Conservation (phyloP, 2,329 filamentous ascomycete genomes). For the Cladosporium colombiae region DNA sequence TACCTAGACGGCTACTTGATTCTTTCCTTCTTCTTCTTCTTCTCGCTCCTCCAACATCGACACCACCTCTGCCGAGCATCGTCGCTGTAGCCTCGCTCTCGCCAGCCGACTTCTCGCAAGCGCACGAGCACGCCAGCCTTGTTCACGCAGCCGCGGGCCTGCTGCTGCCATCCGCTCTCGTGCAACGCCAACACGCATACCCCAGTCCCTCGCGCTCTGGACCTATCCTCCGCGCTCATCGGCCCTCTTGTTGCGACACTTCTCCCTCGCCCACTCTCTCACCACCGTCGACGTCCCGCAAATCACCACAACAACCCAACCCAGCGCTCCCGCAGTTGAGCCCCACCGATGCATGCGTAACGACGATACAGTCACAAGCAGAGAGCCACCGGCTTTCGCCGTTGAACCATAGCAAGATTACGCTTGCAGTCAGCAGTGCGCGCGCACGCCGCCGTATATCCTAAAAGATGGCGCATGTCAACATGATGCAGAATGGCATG, state of each 20-base stretch:
- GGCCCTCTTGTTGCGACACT: neutral
- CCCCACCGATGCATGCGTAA: constrained; percentile 17
- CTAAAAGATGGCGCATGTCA: constrained; percentile 20
- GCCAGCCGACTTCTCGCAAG: neutral
- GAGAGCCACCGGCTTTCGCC: constrained; percentile 3
- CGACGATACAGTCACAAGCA: constrained; percentile 2
- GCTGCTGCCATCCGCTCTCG: constrained; percentile 17
- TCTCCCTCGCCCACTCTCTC: neutral
- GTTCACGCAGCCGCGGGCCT: constrained; percentile 14
- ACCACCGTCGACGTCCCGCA: neutral
- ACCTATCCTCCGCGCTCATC: neutral
- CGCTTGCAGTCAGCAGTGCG: neutral
- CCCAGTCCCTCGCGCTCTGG: neutral
- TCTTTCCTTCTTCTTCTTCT: neutral
- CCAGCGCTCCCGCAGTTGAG: neutral
- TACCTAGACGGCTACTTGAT: neutral
- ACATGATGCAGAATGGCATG: constrained; percentile 25
- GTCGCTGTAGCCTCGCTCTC: neutral
- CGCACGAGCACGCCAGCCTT: constrained; percentile 19
- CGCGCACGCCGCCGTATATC: neutral
- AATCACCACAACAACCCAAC: neutral
- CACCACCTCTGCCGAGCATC: neutral
- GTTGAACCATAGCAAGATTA: neutral
- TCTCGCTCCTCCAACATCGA: neutral
- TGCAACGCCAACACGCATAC: constrained; percentile 5